These are phyloP conservation scores for Saccharomycopsis phalli DNA, from an alignment of 1,139 yeast species.

Conservation along the genomic window DNA sequence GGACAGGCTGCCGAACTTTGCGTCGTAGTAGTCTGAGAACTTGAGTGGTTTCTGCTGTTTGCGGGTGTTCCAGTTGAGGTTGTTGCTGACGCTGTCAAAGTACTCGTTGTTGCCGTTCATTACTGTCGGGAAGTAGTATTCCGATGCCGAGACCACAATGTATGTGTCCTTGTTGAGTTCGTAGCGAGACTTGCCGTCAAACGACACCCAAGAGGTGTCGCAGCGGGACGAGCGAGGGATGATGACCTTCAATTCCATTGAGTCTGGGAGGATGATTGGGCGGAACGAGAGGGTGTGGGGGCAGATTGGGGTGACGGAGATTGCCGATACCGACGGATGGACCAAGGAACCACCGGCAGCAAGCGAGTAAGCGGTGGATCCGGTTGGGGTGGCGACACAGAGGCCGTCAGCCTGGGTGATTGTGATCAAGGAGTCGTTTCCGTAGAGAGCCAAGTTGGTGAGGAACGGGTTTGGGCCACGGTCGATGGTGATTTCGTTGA, in stretches of 20 bases:
- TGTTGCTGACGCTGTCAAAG: constrained; percentile 74
- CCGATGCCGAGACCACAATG: constrained; percentile 68
- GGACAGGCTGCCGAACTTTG: constrained; percentile 2
- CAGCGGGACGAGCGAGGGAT: constrained; percentile 60
- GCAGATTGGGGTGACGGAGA: constrained; percentile 84
- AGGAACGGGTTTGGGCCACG: constrained; percentile 87
- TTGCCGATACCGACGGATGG: constrained; percentile 84
- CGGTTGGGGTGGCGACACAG: constrained; percentile 85
- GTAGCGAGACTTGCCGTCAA: constrained; percentile 74
- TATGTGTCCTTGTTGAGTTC: constrained; percentile 67
- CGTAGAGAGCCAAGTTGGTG: constrained; percentile 73
- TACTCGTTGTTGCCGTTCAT: constrained; percentile 68
- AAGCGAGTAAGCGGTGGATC: constrained; percentile 83
- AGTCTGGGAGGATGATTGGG: constrained; percentile 80
- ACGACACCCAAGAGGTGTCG: constrained; percentile 83
- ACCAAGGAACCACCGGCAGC: constrained; percentile 89
- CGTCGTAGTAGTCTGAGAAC: constrained; percentile 9
- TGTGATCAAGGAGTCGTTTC: constrained; percentile 70
- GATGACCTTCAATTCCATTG: constrained; percentile 67
- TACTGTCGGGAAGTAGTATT: constrained; percentile 82
- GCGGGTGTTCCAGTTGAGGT: constrained; percentile 79
- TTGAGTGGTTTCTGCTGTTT: constrained; percentile 64
- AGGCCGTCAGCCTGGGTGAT: constrained; percentile 89
- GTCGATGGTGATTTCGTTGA: constrained; percentile 78
- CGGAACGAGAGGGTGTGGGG: constrained; percentile 87